Base-by-base conservation (phyloP, 306 rosid genomes). In the Sphenostylis stenocarpa region DNA sequence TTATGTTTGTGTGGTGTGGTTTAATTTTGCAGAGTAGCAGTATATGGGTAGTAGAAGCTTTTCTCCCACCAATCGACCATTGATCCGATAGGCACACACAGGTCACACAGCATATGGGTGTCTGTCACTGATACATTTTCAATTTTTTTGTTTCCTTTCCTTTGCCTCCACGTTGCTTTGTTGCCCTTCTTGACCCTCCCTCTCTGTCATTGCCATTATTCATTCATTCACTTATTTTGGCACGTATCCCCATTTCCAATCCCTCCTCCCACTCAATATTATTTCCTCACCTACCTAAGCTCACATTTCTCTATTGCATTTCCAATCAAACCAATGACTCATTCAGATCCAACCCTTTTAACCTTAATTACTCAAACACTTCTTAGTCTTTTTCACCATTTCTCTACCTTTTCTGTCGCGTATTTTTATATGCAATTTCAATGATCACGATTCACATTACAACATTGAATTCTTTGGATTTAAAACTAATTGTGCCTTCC, bases 141-240 rank as follows among this genome's bases (percentile, higher is more conserved):
- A 77, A 83, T n/a, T 63, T 47, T 82, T 60, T 81, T 38, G 43
- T 38, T 85, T 79, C 26, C 29, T 81, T 86, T 83, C 56, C 82
- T 87, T 83, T 63, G 65, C 87, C 72, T 84, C 78, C 82, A 82
- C 85, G 82, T 85, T 83, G 72, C 84, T 76, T 71, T 77, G 77
- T 64, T 68, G 83, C 68, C 68, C 77, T 81, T 83, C 75, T 77
- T 77, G 57, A 82, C 77, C 65, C 76, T 79, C 41, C 56, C 80
- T 33, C 56, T 70, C 81, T 66, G 61, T 71, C 80, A 75, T 71
- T 65, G 39, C 83, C 84, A 77, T 77, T 24, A 79, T 74, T 87
- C 69, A 38, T 45, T 53, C 68, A 60, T 62, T 78, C 73, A 76
- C 84, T 85, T 72, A 77, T 85, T 80, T 82, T 70, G 84, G 78